Conservation (phyloP, 257 asterid species). For the Plantago elongata region DNA sequence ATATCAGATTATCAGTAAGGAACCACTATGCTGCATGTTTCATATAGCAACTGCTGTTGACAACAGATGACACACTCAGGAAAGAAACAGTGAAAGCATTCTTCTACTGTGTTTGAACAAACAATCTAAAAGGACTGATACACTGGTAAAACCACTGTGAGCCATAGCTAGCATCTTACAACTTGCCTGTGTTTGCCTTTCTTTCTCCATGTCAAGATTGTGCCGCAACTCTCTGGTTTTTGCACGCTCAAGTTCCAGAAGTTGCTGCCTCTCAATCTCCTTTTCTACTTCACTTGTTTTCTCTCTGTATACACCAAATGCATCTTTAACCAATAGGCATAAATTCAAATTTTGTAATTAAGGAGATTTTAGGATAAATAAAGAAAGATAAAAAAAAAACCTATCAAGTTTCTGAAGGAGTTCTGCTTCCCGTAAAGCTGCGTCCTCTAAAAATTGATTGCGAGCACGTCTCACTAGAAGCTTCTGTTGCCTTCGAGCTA, state of each 20-base stretch:
- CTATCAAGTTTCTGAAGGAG: conserved; percentile 84
- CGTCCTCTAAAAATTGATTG: conserved; percentile 69
- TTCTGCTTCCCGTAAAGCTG: conserved; percentile 85
- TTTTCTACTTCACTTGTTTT: conserved; percentile 70
- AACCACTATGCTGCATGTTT: too few relatives aligned
- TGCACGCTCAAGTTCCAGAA: conserved; percentile 81
- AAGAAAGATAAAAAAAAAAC: conserved; percentile 23
- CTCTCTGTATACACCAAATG: conserved; percentile 51
- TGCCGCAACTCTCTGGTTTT: conserved; percentile 88
- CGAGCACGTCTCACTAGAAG: conserved; percentile 69
- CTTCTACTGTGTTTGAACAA: not conserved
- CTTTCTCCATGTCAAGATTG: conserved; percentile 94
- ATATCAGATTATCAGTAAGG: too few relatives aligned
- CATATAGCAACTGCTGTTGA: too few relatives aligned
- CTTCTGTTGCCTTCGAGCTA: conserved; percentile 80
- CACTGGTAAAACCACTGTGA: conserved; percentile 4
- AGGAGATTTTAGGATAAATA: conserved; percentile 10
- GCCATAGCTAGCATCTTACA: conserved; percentile 18
- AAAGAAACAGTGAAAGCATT: not conserved
- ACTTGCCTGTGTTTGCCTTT: conserved; percentile 87
- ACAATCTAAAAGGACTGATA: too few relatives aligned
- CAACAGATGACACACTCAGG: too few relatives aligned
- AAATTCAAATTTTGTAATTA: conserved; percentile 5
- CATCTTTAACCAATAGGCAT: conserved; percentile 5
- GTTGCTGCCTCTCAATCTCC: conserved; percentile 84